Evolutionary conservation across 345 rosid species (phyloP), one percentile per base, ranked within the genome.

Genomic region (Cardamine chenopodiifolia): DNA sequence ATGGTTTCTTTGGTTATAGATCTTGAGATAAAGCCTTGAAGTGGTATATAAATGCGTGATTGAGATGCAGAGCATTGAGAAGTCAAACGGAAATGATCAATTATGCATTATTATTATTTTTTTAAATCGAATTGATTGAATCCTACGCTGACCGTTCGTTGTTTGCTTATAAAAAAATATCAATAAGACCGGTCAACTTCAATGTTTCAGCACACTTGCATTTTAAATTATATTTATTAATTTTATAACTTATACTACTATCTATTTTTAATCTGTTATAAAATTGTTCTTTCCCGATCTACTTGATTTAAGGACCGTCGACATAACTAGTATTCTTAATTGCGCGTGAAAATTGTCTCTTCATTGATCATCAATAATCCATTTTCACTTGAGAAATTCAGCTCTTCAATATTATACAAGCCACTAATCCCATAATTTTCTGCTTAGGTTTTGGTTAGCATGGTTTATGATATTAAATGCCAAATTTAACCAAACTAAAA

Each of bases 31-130:
- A 35, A 35, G 32, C 48, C 42, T 20, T 37, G 37, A 34, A 31
- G 18, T 31, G 71, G 52, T 75, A 49, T 75, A 75, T 75, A 75
- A 75, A 68, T 75, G 69, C 62, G 8, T 75, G 79, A 61, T 68
- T 31, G 74, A 53, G 59, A 58, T 39, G 1, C 13, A 67, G 4
- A 32, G 40, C 4, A 61, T 75, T 52, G 79, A 75, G 64, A 75
- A 75, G 79, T 75, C 79, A 75, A 75, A 60, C 11, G 8, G 15
- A 48, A 60, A 42, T 37, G 35, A 35, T 64, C 28, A 47, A 12
- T 60, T 44, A n/a, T n/a, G n/a, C n/a, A n/a, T n/a, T 56, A 29
- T n/a, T 57, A 18, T 74, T 67, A 47, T 28, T 40, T 57, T 37
- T 4, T 4, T 0, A 19, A 63, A 25, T 11, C 19, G 32, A 10